Percentiles rank a stretch among this genome's conserved stretches.
Evolutionary conservation across 2,329 filamentous ascomycete genomes (phyloP).

Genomic region (Diaporthe longicolla): DNA sequence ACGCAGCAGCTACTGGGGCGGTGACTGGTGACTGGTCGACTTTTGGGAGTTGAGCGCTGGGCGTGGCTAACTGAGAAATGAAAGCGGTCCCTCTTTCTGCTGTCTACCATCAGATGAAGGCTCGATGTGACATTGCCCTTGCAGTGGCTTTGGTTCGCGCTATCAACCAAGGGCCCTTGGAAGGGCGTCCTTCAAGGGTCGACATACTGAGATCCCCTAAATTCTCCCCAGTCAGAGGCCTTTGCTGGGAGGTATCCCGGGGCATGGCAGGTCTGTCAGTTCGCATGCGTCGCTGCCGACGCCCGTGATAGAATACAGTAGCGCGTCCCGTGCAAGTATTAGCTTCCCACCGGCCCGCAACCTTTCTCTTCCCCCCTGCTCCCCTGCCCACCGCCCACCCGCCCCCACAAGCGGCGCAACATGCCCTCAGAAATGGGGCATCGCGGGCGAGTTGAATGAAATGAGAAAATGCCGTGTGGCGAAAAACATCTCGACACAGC

Average conservation of each 20-base stretch:
- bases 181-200: neutral
- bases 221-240: neutral
- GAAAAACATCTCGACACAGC: neutral
- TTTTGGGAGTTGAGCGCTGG: slow-evolving; percentile 15
- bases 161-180: slow-evolving; percentile 2
- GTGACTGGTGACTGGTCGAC: slow-evolving; percentile 15
- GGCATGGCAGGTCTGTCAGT: neutral
- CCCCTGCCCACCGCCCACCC: too few relatives aligned
- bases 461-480: slow-evolving; percentile 1
- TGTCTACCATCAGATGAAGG: neutral
- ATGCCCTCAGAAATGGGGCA: neutral
- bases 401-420: neutral
- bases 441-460: neutral
- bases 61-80: slow-evolving; percentile 28
- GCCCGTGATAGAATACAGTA: slow-evolving; percentile 4
- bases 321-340: slow-evolving; percentile 15
- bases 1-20: slow-evolving; percentile 1
- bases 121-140: slow-evolving; percentile 36
- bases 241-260: neutral
- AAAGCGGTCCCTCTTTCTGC: neutral
- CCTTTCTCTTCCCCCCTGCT: too few relatives aligned
- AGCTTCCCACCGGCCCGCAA: slow-evolving; percentile 3
- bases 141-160: slow-evolving; percentile 23
- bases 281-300: slow-evolving; percentile 11
- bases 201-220: neutral